Evolutionary conservation across 164 flowering plant genomes (phyloP), one percentile per base, ranked within the genome.

Genomic region (Stephania japonica): DNA sequence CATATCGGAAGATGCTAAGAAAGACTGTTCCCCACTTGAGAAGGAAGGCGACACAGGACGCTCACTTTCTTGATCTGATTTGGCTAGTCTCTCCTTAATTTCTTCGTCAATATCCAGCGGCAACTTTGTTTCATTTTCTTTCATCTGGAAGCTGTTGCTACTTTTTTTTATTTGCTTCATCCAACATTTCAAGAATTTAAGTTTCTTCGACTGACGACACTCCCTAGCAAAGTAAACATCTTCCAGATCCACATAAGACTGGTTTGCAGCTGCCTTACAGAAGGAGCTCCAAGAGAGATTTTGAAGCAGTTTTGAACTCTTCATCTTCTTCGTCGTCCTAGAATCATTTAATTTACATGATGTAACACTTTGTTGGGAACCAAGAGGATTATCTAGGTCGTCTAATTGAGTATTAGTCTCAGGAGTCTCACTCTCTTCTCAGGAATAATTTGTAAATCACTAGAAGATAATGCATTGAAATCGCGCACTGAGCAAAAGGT

Each of bases 161-260:
- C 70, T 78, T 69, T 79, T 86, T 71, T 61, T 82, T 23, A 84
- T 79, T 80, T 95, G 97, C 72, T 88, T 93, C 89, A 87, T 85
- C 99, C 99, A 95, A 81, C 98, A 91, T 78, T 88, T 87, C 66
- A 95, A 67, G 85, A 95, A 95, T 77, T 83, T 86, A 80, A 90
- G 74, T 80, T 87, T 91, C 85, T 91, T 95, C 38, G 92, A 85
- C 43, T 73, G 80, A 42, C 76, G 71, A 77, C 81, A 62, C 44
- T 74, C 74, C 73, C 79, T 78, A 24, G 82, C 66, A 79, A 86
- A 77, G 73, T 86, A 95, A n/a, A 85, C 71, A 8, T 82, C 91
- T 70, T 84, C 89, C 77, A 95, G 49, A 18, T 86, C 86, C 75
- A 87, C 68, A 49, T 79, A 65, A n/a, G 50, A 59, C 61, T 71